Evolutionary conservation across 140 eudicot genomes (phyloP), one percentile per base, ranked within the genome.

Genomic region (Cichorium intybus): DNA sequence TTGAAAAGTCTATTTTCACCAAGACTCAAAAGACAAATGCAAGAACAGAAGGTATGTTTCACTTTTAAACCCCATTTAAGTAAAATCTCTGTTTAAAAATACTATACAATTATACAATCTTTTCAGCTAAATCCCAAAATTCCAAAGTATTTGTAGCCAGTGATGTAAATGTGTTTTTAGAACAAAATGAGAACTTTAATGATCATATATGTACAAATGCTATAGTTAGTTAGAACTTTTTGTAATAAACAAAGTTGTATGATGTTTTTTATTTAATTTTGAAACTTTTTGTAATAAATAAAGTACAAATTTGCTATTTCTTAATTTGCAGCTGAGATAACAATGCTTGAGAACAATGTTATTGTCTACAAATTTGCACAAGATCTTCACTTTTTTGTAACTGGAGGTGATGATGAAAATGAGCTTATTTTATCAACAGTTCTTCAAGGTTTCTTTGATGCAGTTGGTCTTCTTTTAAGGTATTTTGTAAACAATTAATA

Each of bases 21-120:
- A 90, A 90, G 67, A 90, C 97, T 37, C 96, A 87, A 50, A 90
- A 90, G 88, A 84, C 94, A 26, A 90, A 90, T 80, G 97, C 95
- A 4, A 78, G 97, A 51, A 80, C 94, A 6, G 97, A 90, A 84
- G 96, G 97, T 90, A 45, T 68, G 24, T 60, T 4, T 24, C 39
- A 6, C 10, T 62, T 75, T 10, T 53, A 5, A 4, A 57, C 7
- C 29, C 16, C 62, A n/a, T n/a, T n/a, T n/a, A n/a, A 17, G n/a
- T n/a, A n/a, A n/a, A n/a, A n/a, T n/a, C n/a, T n/a, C n/a, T n/a
- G n/a, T n/a, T n/a, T n/a, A 22, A 48, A 7, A 60, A 55, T 12
- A 50, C 29, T n/a, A n/a, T n/a, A n/a, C n/a, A n/a, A n/a, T n/a
- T n/a, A n/a, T n/a, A n/a, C n/a, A n/a, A n/a, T n/a, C n/a, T n/a